Conservation (phyloP, 345 rosid genomes). For the Melaleuca alternifolia region DNA sequence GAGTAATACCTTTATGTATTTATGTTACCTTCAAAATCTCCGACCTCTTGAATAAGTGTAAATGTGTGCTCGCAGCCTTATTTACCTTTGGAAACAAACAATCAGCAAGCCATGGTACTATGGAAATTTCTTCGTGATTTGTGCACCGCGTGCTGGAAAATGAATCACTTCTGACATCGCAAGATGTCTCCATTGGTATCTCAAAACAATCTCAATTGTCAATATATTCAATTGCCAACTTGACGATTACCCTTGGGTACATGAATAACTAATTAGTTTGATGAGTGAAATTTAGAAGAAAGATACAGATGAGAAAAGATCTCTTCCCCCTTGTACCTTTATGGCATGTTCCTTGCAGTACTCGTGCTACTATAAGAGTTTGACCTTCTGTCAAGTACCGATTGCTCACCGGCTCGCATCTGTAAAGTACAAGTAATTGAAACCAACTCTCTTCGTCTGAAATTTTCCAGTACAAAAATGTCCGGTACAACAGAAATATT, state of each 20-base stretch:
- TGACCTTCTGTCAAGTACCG: background rate
- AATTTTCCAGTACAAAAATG: background rate
- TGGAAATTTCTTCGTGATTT: background rate
- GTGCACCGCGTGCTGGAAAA: background rate
- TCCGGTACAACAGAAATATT: background rate
- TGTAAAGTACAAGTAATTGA: background rate
- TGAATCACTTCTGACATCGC: background rate
- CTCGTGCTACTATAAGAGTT: background rate
- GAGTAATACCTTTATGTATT: background rate
- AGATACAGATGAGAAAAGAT: background rate
- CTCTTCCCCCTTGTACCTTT: background rate
- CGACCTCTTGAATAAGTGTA: no score
- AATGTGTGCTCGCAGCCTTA: no score
- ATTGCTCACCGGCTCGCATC: background rate
- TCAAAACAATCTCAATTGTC: background rate
- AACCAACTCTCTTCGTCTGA: background rate
- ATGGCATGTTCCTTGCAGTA: background rate
- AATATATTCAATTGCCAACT: background rate
- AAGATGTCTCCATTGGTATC: background rate
- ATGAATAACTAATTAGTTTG: background rate
- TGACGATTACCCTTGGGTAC: background rate
- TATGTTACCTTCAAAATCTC: background rate
- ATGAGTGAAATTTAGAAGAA: background rate
- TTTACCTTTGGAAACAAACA: no score
- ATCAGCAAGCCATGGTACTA: background rate